These are phyloP conservation scores for Pleomassaria siparia DNA, from an alignment of 2,329 filamentous ascomycete species.

Conservation along the genomic window DNA sequence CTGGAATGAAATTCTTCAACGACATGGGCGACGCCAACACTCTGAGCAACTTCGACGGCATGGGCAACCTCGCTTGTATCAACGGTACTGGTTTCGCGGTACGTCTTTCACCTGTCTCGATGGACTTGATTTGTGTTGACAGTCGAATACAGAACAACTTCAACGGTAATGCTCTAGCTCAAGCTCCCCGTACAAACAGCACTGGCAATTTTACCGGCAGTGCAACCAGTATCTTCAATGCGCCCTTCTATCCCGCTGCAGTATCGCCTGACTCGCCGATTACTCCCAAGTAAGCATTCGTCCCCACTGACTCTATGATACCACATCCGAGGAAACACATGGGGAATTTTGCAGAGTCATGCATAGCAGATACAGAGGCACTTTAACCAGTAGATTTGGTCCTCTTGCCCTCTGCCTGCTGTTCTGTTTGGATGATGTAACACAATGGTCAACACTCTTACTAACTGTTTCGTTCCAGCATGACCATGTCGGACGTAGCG, in stretches of 20 bases:
- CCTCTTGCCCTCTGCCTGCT: too few species aligned
- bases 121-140: background rate
- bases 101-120: background rate
- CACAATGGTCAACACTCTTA: background rate
- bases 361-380: too few species aligned
- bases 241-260: background rate
- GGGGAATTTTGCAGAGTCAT: too few species aligned
- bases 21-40: background rate
- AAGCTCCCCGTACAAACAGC: background rate
- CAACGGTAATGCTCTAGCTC: background rate
- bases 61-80: background rate
- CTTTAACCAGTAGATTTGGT: too few species aligned
- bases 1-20: background rate
- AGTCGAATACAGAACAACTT: background rate
- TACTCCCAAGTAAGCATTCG: background rate
- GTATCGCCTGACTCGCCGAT: background rate
- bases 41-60: background rate
- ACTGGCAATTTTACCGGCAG: background rate
- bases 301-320: background rate
- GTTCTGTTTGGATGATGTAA: too few species aligned
- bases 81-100: background rate
- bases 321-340: too few species aligned
- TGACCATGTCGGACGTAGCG: background rate
- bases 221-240: background rate
- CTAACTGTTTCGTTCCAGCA: background rate